These are phyloP conservation scores for Talaromyces sp. DNA, from an alignment of 2,329 filamentous ascomycete species.

Conservation along the genomic window DNA sequence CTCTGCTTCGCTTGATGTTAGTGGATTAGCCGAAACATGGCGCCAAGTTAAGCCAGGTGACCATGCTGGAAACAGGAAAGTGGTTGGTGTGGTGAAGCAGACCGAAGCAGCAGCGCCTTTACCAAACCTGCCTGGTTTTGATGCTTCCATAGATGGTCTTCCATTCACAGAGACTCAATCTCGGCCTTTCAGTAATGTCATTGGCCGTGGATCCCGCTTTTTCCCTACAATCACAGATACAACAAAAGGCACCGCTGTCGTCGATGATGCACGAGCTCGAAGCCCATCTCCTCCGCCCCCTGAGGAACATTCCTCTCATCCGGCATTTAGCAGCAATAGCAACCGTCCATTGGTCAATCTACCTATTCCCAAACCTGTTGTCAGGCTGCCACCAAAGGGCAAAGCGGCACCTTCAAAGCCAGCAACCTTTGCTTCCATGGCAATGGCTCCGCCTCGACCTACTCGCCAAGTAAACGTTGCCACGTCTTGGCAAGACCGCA, in stretches of 20 bases:
- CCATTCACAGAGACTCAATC: slow-evolving; percentile 29
- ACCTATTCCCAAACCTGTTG: slow-evolving; percentile 62
- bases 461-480: slow-evolving; percentile 41
- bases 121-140: slow-evolving; percentile 29
- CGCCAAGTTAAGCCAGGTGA: slow-evolving; percentile 40
- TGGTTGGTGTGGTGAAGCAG: slow-evolving; percentile 33
- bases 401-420: slow-evolving; percentile 40
- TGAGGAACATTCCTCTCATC: slow-evolving; percentile 51
- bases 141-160: slow-evolving; percentile 31
- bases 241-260: slow-evolving; percentile 25
- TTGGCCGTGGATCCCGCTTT: slow-evolving; percentile 43
- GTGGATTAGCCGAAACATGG: slow-evolving; percentile 42
- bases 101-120: slow-evolving; percentile 22
- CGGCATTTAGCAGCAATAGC: slow-evolving; percentile 49
- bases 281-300: slow-evolving; percentile 53
- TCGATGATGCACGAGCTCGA: slow-evolving; percentile 28
- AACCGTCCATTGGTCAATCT: slow-evolving; percentile 53
- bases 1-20: slow-evolving; percentile 27
- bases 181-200: slow-evolving; percentile 29
- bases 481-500: slow-evolving; percentile 70
- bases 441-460: slow-evolving; percentile 32
- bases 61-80: slow-evolving; percentile 33
- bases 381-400: slow-evolving; percentile 68
- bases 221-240: slow-evolving; percentile 40
- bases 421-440: slow-evolving; percentile 42